Percentiles rank a stretch among this genome's conserved stretches.
These are phyloP conservation scores for Fragilaria radians DNA, from an alignment of 108 stramenopile species.

Conservation along the genomic window DNA sequence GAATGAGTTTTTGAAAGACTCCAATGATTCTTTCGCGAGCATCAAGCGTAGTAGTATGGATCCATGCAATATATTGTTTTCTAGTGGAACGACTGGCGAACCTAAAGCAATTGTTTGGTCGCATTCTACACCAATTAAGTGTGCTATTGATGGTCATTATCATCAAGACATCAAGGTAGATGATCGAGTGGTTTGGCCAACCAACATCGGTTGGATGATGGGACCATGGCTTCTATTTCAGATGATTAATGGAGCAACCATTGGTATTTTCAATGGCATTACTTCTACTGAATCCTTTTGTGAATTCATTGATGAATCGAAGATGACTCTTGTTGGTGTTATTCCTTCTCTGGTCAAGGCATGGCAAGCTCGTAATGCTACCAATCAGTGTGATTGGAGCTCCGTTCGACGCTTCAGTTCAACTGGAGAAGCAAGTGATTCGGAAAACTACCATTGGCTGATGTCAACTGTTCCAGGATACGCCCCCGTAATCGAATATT, in stretches of 20 bases:
- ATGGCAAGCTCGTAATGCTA: conserved; percentile 20
- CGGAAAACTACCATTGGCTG: conserved; percentile 20
- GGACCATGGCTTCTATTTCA: conserved; percentile 36
- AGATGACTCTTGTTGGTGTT: conserved; percentile 26
- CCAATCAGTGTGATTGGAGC: conserved; percentile 27
- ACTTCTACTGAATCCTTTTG: conserved; percentile 28
- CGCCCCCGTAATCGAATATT: conserved; percentile 30
- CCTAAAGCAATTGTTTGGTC: conserved; percentile 36
- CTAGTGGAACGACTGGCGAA: conserved; percentile 33
- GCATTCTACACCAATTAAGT: conserved; percentile 29
- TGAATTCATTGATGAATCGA: conserved; percentile 25
- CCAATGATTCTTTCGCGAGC: conserved; percentile 15
- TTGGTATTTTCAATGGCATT: conserved; percentile 30
- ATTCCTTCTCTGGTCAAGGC: conserved; percentile 27
- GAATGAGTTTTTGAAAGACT: conserved; percentile 18
- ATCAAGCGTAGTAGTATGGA: conserved; percentile 19
- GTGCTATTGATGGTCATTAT: conserved; percentile 30
- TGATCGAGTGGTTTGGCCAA: conserved; percentile 31
- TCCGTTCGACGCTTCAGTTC: conserved; percentile 22
- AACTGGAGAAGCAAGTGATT: conserved; percentile 36
- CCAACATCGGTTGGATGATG: conserved; percentile 39
- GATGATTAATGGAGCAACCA: conserved; percentile 27
- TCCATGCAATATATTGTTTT: conserved; percentile 31
- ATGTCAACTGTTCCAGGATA: conserved; percentile 29
- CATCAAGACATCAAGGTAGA: conserved; percentile 31